These are phyloP conservation scores for Mikania micrantha DNA, from an alignment of 129 eudicot genomes.

Conservation along the genomic window DNA sequence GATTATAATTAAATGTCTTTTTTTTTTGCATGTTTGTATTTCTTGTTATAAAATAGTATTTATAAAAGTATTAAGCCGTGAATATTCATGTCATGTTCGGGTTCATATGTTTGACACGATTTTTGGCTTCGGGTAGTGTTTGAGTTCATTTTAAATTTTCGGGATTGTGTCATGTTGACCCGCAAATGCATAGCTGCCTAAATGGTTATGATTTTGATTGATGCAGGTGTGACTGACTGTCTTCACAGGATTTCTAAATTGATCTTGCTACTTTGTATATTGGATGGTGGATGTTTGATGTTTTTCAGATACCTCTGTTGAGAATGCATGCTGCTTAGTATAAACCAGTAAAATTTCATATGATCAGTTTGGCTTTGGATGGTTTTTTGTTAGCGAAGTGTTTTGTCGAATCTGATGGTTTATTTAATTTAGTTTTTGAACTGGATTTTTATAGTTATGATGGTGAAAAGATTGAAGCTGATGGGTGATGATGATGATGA, in stretches of 20 bases:
- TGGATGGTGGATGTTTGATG: no score
- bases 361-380: conserved; percentile 11
- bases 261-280: conserved; percentile 11
- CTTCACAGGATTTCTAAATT: not conserved
- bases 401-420: not conserved
- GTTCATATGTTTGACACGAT: no score
- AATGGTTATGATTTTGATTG: not conserved
- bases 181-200: not conserved
- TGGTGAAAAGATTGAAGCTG: conserved; percentile 39
- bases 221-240: conserved; percentile 38
- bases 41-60: no score
- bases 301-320: not conserved
- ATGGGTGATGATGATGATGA: conserved; percentile 34
- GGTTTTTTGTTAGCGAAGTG: conserved; percentile 1
- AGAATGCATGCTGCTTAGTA: not conserved
- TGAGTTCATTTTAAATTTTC: no score
- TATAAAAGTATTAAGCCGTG: no score
- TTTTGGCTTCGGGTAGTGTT: no score
- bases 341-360: conserved; percentile 3
- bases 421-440: not conserved
- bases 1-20: no score
- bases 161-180: no score
- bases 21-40: no score
- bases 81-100: no score
- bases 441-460: conserved; percentile 46